These are phyloP conservation scores for Penicillium soppii DNA, from an alignment of 495 filamentous ascomycete species.

Conservation along the genomic window DNA sequence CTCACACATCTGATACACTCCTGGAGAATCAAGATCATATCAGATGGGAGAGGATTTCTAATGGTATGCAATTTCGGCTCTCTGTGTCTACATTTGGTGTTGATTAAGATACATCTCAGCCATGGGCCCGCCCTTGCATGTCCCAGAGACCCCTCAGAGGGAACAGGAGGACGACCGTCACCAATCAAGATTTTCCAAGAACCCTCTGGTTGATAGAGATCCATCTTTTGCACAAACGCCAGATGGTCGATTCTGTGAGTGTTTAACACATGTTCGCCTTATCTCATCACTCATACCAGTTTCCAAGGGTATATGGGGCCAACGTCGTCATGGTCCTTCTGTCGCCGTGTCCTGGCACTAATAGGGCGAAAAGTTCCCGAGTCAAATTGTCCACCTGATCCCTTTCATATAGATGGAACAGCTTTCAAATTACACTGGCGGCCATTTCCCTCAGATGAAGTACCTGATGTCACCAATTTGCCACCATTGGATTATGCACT, in stretches of 20 bases:
- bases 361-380: slow-evolving; percentile 28
- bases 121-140: slow-evolving; percentile 1
- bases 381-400: slow-evolving; percentile 26
- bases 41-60: slow-evolving; percentile 4
- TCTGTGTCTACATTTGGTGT: not conserved
- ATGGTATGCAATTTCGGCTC: slow-evolving; percentile 4
- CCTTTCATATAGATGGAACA: slow-evolving; percentile 35
- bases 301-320: slow-evolving; percentile 32
- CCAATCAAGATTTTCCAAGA: slow-evolving; percentile 25
- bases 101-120: not conserved
- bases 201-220: slow-evolving; percentile 31
- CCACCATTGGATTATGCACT: slow-evolving; percentile 38
- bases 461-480: slow-evolving; percentile 32
- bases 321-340: slow-evolving; percentile 37
- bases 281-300: not conserved
- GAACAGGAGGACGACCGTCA: slow-evolving; percentile 2
- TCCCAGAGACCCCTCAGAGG: not conserved
- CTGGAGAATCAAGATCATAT: not conserved
- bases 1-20: not conserved
- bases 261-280: too few relatives aligned
- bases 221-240: slow-evolving; percentile 29
- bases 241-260: slow-evolving; percentile 31
- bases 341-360: slow-evolving; percentile 28
- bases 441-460: slow-evolving; percentile 24
- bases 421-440: slow-evolving; percentile 39